Percentiles rank a stretch among this genome's conserved stretches.
Conservation (phyloP, 208 protist genomes). For the Wallacemonas sp. region DNA sequence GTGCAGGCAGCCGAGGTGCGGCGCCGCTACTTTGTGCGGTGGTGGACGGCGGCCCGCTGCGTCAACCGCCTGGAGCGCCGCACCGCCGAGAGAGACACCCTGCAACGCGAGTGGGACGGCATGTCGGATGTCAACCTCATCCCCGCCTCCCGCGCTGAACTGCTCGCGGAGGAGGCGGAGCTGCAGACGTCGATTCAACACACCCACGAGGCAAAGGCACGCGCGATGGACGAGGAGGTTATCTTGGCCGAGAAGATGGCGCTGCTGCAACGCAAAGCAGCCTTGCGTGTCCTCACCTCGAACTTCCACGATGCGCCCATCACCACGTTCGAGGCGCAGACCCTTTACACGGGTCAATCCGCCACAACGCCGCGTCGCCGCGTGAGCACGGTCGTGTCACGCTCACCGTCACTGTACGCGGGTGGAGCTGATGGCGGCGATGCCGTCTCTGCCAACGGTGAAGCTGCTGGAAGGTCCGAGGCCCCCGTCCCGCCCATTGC, state of each 20-base stretch:
- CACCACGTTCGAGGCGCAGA: conserved; percentile 6
- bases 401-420: background rate
- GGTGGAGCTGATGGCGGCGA: background rate
- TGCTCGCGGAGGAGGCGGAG: conserved; percentile 27
- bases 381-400: background rate
- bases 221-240: conserved; percentile 16
- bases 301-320: conserved; percentile 23
- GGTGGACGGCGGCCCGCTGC: conserved; percentile 47
- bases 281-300: conserved; percentile 25
- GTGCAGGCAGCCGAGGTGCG: conserved; percentile 34
- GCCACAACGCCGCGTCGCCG: background rate
- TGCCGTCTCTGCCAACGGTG: background rate
- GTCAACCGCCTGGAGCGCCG: conserved; percentile 38
- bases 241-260: conserved; percentile 19
- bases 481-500: no score
- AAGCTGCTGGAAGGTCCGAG: background rate
- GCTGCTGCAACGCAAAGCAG: conserved; percentile 25
- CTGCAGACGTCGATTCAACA: conserved; percentile 25
- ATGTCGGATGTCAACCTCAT: conserved; percentile 18
- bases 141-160: conserved; percentile 31
- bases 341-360: background rate
- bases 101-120: conserved; percentile 53
- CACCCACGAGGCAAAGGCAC: conserved; percentile 19
- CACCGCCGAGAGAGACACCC: conserved; percentile 44
- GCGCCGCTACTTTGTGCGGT: conserved; percentile 44